Base-by-base conservation (phyloP, 768 basidiomycete species). In the Suillus subluteus region DNA sequence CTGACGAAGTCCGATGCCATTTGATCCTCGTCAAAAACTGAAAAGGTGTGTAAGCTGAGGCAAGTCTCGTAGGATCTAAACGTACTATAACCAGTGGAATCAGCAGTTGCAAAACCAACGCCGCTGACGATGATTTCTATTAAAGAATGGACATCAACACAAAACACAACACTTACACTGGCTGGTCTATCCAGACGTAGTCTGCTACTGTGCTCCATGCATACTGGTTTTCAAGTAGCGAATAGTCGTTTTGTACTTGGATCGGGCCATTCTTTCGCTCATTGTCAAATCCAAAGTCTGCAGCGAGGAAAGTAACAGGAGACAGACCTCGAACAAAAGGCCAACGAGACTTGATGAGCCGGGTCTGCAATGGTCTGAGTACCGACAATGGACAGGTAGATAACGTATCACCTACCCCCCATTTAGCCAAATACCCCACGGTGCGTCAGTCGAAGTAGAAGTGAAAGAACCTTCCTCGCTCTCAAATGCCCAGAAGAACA, bases 381-480 rank as follows among this genome's bases (percentile, higher is more conserved):
- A 65, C 58, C n/a, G 9, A 30, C 11, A 32, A 30, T 35, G n/a
- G 2, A 26, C 38, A 32, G 8, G 38, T 21, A 23, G 26, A 44
- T 40, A 32, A 13, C 21, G 15, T 64, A 38, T 6, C 18, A 58
- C 85, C 58, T 69, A 88, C 87, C 89, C 90, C 77, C 90, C 91
- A 67, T 91, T 90, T 32, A 91, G 74, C 89, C 89, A 92, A 50
- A 92, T 87, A 4, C 84, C 84, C 91, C 91, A 91, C 2, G 91
- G 90, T 23, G 87, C 79, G 16, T 76, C 67, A 56, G 73, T 79
- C n/a, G 73, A 72, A 35, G 55, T 6, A 64, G 72, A 76, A 12
- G 86, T 90, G 61, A 91, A 77, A 3, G 90, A 90, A 6, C 86
- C 88, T 21, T 79, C 70, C 1, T 77, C 74, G 40, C 84, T 85